Base-by-base conservation (phyloP, 1,139 yeast genomes). In the Meyerozyma athensensis region DNA sequence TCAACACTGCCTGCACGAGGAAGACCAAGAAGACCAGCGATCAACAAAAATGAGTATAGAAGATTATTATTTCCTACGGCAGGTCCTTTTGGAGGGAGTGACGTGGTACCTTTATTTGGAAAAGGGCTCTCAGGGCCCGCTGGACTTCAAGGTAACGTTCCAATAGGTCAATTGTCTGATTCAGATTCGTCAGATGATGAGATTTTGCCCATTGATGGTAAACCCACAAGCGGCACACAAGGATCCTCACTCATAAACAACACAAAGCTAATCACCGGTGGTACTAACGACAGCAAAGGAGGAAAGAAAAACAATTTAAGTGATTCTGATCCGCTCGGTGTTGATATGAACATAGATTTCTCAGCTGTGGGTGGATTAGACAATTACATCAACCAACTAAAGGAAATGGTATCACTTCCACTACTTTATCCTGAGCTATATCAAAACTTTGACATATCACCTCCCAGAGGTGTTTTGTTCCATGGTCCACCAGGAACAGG, bases 401-500 rank as follows among this genome's bases (percentile, higher is more conserved):
- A 94, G 54, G 98, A 94, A 61, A 94, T 94, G 99, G 95, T 94
- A 8, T 89, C 95, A 0, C 65, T 94, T 41, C 99, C 99, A 0
- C 65, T 94, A 44, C 63, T 90, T 40, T 94, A 94, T 49, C 98
- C 99, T 1, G 98, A 94, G 57, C 74, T 94, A 14, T 94, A 90
- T 54, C 87, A 87, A 50, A 81, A 82, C 53, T 94, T 94, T 56
- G 82, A 80, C 39, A 89, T 92, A 24, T 87, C 96, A 0, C 98
- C 99, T 2, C 99, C 99, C 12, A 72, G 98, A 48, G 99, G 99
- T 45, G 99, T 94, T 1, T 63, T 94, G 39, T 94, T 94, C 64
- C 98, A 94, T 61, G 99, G 99, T 30, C 99, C 98, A 4, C 99
- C 99, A 1, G 99, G 99, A 48, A 94, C 98, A 0, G 99, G 99